Evolutionary conservation across 768 basidiomycete genomes (phyloP).

Genomic region (Leccinum aurantiacum): DNA sequence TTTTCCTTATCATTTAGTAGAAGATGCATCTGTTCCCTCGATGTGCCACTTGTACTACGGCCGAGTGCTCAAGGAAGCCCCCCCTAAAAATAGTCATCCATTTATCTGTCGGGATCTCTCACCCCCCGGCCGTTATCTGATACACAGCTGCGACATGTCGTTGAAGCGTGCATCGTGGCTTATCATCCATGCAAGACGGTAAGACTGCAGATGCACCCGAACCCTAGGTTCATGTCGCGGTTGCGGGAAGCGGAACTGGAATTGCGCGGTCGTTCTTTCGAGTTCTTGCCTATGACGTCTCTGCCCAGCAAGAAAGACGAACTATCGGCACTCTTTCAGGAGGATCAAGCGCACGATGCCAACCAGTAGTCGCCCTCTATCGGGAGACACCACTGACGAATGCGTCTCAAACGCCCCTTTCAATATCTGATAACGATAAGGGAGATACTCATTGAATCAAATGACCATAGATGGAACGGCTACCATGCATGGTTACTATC

Average conservation of each 20-base stretch:
- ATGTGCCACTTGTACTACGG: neutral
- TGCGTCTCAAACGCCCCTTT: neutral
- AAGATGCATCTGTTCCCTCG: too few species aligned
- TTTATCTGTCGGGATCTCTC: slow-evolving; percentile 12
- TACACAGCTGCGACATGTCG: slow-evolving; percentile 4
- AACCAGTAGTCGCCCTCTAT: neutral
- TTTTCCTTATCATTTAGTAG: too few species aligned
- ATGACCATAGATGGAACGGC: too few species aligned
- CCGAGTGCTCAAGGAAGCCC: neutral
- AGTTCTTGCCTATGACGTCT: neutral
- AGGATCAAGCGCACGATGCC: neutral
- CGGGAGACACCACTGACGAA: neutral
- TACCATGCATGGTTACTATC: too few species aligned
- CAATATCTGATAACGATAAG: neutral
- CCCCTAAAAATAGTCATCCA: slow-evolving; percentile 10
- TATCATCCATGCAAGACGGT: slow-evolving; percentile 3
- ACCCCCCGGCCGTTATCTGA: slow-evolving; percentile 1
- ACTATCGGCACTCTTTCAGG: slow-evolving; percentile 5
- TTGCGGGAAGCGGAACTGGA: slow-evolving; percentile 2
- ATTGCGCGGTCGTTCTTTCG: neutral
- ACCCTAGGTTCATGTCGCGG: slow-evolving; percentile 5
- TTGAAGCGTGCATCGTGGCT: slow-evolving; percentile 3
- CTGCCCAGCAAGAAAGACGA: slow-evolving; percentile 9
- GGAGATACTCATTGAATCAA: neutral
- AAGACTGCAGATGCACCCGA: neutral